Base-by-base conservation (phyloP, 768 basidiomycete species). In the Cyclocybe cylindracea region DNA sequence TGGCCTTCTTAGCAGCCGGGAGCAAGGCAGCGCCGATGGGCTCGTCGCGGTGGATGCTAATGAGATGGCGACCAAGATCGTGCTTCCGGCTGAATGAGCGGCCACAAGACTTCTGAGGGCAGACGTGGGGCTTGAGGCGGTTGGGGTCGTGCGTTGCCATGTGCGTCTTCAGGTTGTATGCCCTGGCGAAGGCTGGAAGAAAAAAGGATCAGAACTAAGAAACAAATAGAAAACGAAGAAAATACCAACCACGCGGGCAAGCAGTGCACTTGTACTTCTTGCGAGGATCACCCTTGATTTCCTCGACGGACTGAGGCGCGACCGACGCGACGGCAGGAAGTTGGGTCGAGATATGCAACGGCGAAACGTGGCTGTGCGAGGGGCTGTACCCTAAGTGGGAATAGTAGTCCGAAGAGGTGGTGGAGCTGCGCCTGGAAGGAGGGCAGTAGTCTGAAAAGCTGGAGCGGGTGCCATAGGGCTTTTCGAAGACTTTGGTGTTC, bases 131-230 rank as follows among this genome's bases (percentile, higher is more conserved):
- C 74, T 96, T 98, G 44, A 87, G 73, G 54, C 94, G 80, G 68
- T 91, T 86, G 18, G 95, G 94, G 66, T 96, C 92, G 70, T 98
- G 94, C 3, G 94, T 98, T 19, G 89, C 88, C 81, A 91, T 86
- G 68, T 97, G 94, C 0, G 94, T 95, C 76, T 98, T 98, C 51
- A 98, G 72, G 62, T 98, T 98, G 70, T 91, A 97, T 2, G 93
- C 93, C 24, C 94, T 78, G 9, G 94, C 94, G 60, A 98, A 98
- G 1, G 89, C 95, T 89, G 52, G 16, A 54, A 49, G 55, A 34
- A 55, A 52, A 8, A n/a, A 34, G 24, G 37, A 40, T 48, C 16
- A 54, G 56, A 8, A 7, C 5, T 3, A 24, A 24, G 24, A 24
- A 24, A 24, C 24, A 24, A 24, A 24, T 24, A 5, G 24, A 5